A percentile compares a stretch with the other conserved stretches of the same genome.
Conservation (phyloP, 2,329 filamentous ascomycete species). For the Zymoseptoria pseudotritici region DNA sequence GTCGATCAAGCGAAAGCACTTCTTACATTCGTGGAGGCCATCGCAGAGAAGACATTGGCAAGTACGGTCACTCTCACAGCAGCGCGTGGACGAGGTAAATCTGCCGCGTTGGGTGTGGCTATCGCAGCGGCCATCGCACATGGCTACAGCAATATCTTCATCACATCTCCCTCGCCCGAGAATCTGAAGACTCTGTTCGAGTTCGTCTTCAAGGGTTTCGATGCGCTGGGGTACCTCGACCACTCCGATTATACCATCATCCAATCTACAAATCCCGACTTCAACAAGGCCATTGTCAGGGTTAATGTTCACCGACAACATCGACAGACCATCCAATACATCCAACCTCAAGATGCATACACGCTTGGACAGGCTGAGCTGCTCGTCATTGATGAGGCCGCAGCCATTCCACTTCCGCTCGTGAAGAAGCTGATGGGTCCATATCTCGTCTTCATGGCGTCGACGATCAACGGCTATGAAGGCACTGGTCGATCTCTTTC, state of each 20-base stretch:
- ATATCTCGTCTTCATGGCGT: conserved; percentile 98
- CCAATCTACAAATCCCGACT: conserved; percentile 94
- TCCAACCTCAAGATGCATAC: conserved; percentile 91
- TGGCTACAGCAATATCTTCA: conserved; percentile 98
- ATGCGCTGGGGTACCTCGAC: conserved; percentile 86
- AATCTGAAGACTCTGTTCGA: conserved; percentile 98
- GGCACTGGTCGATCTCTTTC: conserved; percentile 92
- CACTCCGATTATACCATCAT: conserved; percentile 97
- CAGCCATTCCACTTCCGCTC: conserved; percentile 86
- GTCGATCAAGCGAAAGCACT: conserved; percentile 94
- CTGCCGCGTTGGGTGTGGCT: conserved; percentile 86
- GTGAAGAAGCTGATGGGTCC: conserved; percentile 93
- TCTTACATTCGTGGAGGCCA: conserved; percentile 93
- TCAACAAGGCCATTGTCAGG: conserved; percentile 96
- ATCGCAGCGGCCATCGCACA: conserved; percentile 91
- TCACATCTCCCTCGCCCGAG: conserved; percentile 93
- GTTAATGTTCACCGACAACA: conserved; percentile 94
- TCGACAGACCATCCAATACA: conserved; percentile 97
- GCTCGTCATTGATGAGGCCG: conserved; percentile 93
- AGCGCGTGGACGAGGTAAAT: conserved; percentile 91
- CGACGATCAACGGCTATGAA: conserved; percentile 97
- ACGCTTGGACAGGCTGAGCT: conserved; percentile 91
- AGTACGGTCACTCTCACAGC: conserved; percentile 92
- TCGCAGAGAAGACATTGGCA: conserved; percentile 88
- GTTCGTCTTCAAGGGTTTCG: conserved; percentile 97